These are phyloP conservation scores for Thinopyrum elongatum DNA, from an alignment of 176 grass and related monocot species.

Conservation along the genomic window DNA sequence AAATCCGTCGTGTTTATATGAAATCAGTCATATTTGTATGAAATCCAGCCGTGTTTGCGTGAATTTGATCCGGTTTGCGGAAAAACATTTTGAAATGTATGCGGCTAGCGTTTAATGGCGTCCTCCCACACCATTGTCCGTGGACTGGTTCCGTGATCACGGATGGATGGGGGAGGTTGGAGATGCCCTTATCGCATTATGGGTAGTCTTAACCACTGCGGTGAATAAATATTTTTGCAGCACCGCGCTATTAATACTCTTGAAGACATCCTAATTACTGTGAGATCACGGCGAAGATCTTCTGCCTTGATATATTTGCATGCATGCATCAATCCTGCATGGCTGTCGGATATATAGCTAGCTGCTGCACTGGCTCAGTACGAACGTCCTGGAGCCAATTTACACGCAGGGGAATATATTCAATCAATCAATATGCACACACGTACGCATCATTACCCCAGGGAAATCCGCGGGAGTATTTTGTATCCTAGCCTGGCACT, in stretches of 20 bases:
- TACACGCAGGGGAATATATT: not conserved
- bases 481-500: not conserved
- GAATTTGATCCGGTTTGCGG: no score
- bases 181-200: no score
- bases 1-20: no score
- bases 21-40: no score
- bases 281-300: slow-evolving; percentile 31
- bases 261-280: slow-evolving; percentile 19
- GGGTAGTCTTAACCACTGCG: not conserved
- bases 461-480: not conserved
- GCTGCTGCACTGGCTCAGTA: not conserved
- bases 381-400: not conserved
- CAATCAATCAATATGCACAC: not conserved
- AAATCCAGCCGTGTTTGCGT: no score
- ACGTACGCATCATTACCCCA: not conserved
- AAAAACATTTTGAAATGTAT: no score
- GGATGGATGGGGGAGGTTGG: no score
- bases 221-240: not conserved
- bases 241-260: not conserved
- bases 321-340: not conserved
- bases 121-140: no score
- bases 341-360: not conserved
- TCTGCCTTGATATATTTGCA: not conserved
- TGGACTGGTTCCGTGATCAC: no score
- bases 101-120: no score